Conservation (phyloP, 306 rosid genomes). For the Rosa multiflora region DNA sequence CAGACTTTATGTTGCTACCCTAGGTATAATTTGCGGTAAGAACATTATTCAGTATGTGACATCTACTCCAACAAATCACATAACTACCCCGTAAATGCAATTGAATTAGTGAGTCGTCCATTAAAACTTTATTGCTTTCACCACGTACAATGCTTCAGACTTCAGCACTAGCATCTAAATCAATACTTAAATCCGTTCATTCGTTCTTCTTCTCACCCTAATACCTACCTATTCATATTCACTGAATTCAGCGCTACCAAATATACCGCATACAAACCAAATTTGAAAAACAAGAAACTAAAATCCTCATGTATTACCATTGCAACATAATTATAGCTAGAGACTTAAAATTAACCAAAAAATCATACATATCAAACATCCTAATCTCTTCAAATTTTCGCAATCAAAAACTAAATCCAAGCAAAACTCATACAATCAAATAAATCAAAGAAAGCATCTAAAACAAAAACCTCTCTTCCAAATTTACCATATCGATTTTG, state of each 20-base stretch:
- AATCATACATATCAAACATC: background rate
- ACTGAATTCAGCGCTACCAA: background rate
- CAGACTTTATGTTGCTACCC: background rate
- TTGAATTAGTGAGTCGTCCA: background rate
- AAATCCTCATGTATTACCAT: constrained; percentile 6
- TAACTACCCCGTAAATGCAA: background rate
- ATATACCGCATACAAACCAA: background rate
- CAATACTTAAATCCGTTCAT: background rate
- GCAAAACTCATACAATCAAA: constrained; percentile 29
- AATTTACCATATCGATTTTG: constrained; percentile 79
- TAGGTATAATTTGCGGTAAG: background rate
- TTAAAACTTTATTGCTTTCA: background rate
- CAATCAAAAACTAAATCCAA: constrained; percentile 20
- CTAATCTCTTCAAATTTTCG: background rate
- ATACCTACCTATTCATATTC: background rate
- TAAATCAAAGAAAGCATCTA: constrained; percentile 40
- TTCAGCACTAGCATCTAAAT: background rate
- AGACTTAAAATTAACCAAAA: background rate
- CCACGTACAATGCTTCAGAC: background rate
- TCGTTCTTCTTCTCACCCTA: background rate
- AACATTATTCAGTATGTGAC: background rate
- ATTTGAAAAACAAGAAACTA: background rate
- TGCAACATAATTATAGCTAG: background rate
- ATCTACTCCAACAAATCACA: constrained; percentile 2
- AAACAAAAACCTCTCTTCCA: constrained; percentile 7